phyloP scores from a whole-genome alignment of 2,329 filamentous ascomycete genomes.

The Neonectria hederae region DNA sequence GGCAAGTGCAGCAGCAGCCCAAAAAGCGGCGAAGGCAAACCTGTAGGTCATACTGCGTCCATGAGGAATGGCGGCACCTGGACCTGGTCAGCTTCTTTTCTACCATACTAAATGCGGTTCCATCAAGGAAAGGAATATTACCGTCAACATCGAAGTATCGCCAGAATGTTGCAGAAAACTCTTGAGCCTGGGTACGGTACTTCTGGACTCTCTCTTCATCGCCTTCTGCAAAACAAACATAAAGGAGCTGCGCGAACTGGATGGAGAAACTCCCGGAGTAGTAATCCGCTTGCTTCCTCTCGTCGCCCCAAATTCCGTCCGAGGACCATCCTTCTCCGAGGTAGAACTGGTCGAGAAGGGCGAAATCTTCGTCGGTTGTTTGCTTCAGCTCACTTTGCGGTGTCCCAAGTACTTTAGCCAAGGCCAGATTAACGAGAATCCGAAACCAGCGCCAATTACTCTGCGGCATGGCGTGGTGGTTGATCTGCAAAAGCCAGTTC shows the following conservation, averaged over 20 bases:
- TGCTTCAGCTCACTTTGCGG: constrained; percentile 44
- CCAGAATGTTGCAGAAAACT: constrained; percentile 55
- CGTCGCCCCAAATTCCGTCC: constrained; percentile 53
- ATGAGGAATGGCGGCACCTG: constrained; percentile 60
- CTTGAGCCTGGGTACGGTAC: constrained; percentile 50
- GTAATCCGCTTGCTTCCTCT: constrained; percentile 43
- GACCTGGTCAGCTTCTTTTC: too few relatives aligned
- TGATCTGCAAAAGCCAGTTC: constrained; percentile 53
- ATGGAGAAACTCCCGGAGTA: constrained; percentile 63
- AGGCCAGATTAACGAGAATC: constrained; percentile 57
- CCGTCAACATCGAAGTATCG: constrained; percentile 57
- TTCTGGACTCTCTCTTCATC: constrained; percentile 49
- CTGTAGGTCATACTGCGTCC: constrained; percentile 60
- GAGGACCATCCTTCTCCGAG: constrained; percentile 55
- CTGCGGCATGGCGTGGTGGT: constrained; percentile 53
- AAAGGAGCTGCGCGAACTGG: constrained; percentile 59
- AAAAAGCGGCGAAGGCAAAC: constrained; percentile 60
- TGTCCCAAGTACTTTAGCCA: constrained; percentile 52
- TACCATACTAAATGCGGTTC: too few relatives aligned
- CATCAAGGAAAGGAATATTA: constrained; percentile 21
- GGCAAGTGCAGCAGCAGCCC: constrained; percentile 54
- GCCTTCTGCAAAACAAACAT: constrained; percentile 52
- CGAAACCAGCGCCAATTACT: constrained; percentile 64
- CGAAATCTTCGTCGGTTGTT: constrained; percentile 52
- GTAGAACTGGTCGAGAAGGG: constrained; percentile 55